Base-by-base conservation (phyloP, 805 yeast species). In the Torulaspora microellipsoides region DNA sequence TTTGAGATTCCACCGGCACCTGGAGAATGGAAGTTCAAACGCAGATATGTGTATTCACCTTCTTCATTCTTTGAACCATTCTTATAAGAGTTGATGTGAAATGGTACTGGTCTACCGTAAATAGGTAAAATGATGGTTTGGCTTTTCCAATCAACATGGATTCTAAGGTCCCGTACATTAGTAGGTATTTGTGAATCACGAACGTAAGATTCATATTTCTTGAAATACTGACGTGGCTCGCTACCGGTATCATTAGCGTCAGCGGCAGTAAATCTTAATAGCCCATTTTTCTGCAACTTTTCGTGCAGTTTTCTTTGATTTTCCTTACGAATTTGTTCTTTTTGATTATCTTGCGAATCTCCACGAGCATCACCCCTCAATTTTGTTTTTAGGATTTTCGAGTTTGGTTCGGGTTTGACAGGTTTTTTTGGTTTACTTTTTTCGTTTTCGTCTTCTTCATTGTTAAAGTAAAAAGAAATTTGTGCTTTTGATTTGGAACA, bases 101-200 rank as follows among this genome's bases (percentile, higher is more conserved):
- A 91, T 17, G 99, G 99, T 40, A 93, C 98, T 1, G 98, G 97
- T 58, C 98, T 77, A 50, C 99, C 99, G 58, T 83, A 78, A 46
- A 91, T 84, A 40, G 99, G 99, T 46, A 91, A 70, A 48, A 91
- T 78, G 43, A 91, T 84, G 1, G 97, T 85, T 67, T 90, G 96
- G 45, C 85, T 77, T 58, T 85, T 87, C 62, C 79, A 74, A 63
- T 91, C 99, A 45, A 93, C 89, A 62, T 84, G 90, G 47, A 91
- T 80, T 60, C 81, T 81, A 63, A 93, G 72, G 62, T 90, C 96
- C 57, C 82, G 79, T 14, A 89, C 95, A 55, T 77, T 77, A 30
- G 72, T 67, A 32, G 99, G 98, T 50, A 91, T 82, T 71, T 93
- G 98, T 3, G 93, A 73, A 62, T 91, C 99, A 56, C 97, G 76